Evolutionary conservation across 768 basidiomycete genomes (phyloP).

Genomic region (Pisolithus orientalis): DNA sequence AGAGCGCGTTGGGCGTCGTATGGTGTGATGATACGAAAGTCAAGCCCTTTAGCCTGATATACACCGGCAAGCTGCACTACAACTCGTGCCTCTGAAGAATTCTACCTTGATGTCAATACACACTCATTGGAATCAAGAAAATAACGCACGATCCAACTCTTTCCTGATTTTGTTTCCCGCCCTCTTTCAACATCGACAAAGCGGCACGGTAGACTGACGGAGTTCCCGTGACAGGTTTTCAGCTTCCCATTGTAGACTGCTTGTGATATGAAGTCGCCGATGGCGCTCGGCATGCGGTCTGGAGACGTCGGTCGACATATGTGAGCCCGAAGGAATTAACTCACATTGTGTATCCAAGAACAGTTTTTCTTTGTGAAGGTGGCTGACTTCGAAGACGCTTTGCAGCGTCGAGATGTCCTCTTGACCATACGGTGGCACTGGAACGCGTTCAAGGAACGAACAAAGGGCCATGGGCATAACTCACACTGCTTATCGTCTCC

Average conservation of each 20-base stretch:
- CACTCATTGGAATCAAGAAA: neutral
- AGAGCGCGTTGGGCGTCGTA: conserved; percentile 64
- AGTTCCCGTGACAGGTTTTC: neutral
- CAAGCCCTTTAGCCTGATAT: conserved; percentile 38
- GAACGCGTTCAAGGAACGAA: conserved; percentile 1
- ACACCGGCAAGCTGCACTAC: conserved; percentile 48
- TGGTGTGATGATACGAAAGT: conserved; percentile 69
- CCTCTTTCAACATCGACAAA: neutral
- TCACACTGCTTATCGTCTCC: conserved; percentile 35
- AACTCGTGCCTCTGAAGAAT: conserved; percentile 38
- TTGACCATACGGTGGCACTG: conserved; percentile 76
- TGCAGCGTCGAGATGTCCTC: conserved; percentile 59
- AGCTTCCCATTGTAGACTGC: neutral
- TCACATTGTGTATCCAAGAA: conserved; percentile 73
- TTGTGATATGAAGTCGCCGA: neutral
- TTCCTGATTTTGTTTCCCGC: neutral
- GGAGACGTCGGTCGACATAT: neutral
- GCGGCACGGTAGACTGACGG: neutral
- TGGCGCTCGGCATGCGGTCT: neutral
- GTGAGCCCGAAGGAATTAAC: neutral
- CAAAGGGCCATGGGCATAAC: neutral
- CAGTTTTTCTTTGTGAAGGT: conserved; percentile 41
- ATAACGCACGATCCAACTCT: neutral
- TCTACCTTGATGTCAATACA: neutral
- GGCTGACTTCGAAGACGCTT: conserved; percentile 68